Evolutionary conservation across 1,284 basidiomycete species (phyloP), one percentile per base, ranked within the genome.

Genomic region (Malassezia vespertilionis): DNA sequence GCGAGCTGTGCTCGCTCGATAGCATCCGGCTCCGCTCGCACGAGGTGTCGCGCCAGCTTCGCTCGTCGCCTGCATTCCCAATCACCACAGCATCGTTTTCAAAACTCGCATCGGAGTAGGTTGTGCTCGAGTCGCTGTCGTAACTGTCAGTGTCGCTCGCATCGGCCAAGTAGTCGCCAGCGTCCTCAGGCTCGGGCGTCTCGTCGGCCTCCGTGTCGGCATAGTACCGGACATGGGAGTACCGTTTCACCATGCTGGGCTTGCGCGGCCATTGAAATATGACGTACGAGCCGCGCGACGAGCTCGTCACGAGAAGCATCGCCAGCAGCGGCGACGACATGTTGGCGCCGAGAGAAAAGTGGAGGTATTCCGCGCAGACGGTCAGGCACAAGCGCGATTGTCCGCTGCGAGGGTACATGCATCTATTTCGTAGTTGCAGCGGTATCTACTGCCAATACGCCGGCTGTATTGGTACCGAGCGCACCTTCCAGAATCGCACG

Each of bases 191-290:
- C n/a, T 24, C 33, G 5, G 20, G 15, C 7, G 35, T 34, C 33
- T 33, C 23, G 21, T 44, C 22, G 1, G 34, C 23, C 15, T 53
- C 53, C n/a, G n/a, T n/a, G n/a, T n/a, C n/a, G 27, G 57, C 56
- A 36, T 56, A 67, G 53, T 69, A 68, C 21, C 54, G 53, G 44
- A 69, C 54, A 22, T 56, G 58, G 18, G 60, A 60, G 34, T 58
- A 58, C 10, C 62, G 53, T 22, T 60, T 61, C 42, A 58, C 56
- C 21, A 63, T 38, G 18, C 44, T 52, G 10, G 65, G 65, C 18
- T 55, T 46, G 35, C 60, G 60, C 11, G 67, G 67, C 56, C 57
- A 70, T 20, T 61, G 64, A 36, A 70, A 70, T 31, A 58, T 60
- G 32, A 70, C 49, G 28, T 61, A 54, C 2, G 63, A 51, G 7